phyloP scores from a whole-genome alignment of 177 flowering plant genomes.

The Telopea speciosissima region DNA sequence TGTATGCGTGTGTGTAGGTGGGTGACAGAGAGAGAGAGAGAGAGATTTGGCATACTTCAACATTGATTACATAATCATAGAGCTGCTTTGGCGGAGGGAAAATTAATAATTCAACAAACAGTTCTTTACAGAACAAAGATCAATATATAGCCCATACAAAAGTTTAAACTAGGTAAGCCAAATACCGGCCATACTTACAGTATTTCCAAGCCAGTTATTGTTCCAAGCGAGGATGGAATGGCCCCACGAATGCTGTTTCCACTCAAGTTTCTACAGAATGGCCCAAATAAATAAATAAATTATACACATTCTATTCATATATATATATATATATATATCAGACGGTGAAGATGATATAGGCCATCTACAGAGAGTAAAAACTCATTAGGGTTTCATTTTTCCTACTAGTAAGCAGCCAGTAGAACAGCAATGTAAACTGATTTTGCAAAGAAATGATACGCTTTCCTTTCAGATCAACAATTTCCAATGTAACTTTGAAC shows the following conservation, averaged over 20 bases:
- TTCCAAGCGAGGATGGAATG: conserved; percentile 31
- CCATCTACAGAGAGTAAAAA: not conserved
- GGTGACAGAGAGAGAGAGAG: not conserved
- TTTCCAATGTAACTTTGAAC: not conserved
- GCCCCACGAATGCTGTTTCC: conserved; percentile 29
- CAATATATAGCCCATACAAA: not conserved
- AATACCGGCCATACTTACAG: conserved; percentile 18
- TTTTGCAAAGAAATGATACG: not conserved
- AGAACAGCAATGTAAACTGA: not conserved
- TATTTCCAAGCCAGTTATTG: conserved; percentile 19
- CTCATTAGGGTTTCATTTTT: not conserved
- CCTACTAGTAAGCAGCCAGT: not conserved
- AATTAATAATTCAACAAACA: not conserved
- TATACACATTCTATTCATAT: not conserved
- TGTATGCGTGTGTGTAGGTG: too few species aligned
- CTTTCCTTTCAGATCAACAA: not conserved
- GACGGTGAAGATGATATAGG: not conserved
- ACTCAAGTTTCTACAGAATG: conserved; percentile 58
- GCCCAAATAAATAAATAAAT: not conserved
- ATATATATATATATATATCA: too few species aligned
- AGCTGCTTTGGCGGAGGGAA: not conserved
- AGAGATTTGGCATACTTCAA: not conserved
- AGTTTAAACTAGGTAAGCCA: not conserved
- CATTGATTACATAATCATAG: not conserved
- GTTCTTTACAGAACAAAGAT: not conserved